These are phyloP conservation scores for Hyphodiscus hymeniophilus DNA, from an alignment of 495 filamentous ascomycete species.

Conservation along the genomic window DNA sequence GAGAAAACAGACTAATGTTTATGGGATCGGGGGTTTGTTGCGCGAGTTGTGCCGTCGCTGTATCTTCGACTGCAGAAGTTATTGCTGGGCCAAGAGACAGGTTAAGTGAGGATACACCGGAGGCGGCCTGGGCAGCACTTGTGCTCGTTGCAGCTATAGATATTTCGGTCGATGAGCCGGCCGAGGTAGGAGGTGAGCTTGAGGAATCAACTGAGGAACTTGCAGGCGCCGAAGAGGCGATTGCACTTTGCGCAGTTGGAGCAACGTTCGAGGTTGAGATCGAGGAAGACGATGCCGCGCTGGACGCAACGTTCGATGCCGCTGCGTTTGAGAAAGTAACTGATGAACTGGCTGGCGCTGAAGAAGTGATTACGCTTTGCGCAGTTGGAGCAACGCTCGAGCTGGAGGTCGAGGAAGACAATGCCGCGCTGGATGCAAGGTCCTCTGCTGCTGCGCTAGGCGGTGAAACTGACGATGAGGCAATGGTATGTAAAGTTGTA, in stretches of 20 bases:
- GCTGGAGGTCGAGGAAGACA: neutral
- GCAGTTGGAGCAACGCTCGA: neutral
- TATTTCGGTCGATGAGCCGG: neutral
- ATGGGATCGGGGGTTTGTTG: constrained; percentile 21
- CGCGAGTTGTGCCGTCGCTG: neutral
- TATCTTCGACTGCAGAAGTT: neutral
- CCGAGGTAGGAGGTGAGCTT: constrained; percentile 8
- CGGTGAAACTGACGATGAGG: neutral
- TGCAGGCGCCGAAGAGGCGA: constrained; percentile 3
- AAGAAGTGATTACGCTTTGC: neutral
- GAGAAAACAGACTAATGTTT: constrained; percentile 25
- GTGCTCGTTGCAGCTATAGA: too few relatives aligned
- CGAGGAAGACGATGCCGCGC: constrained; percentile 3
- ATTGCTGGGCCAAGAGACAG: constrained; percentile 2
- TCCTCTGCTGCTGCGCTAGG: neutral
- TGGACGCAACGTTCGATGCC: constrained; percentile 3
- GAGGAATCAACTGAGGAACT: constrained; percentile 5
- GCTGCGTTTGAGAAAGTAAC: constrained; percentile 5
- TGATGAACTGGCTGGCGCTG: neutral
- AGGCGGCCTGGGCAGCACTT: constrained; percentile 2
- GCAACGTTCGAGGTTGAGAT: neutral
- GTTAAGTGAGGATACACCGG: constrained; percentile 15
- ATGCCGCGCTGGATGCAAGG: neutral
- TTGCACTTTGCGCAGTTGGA: constrained; percentile 1
- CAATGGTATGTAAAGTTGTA: neutral